Evolutionary conservation across 2,329 filamentous ascomycete species (phyloP).

Genomic region (Mycosphaerella arachidis): DNA sequence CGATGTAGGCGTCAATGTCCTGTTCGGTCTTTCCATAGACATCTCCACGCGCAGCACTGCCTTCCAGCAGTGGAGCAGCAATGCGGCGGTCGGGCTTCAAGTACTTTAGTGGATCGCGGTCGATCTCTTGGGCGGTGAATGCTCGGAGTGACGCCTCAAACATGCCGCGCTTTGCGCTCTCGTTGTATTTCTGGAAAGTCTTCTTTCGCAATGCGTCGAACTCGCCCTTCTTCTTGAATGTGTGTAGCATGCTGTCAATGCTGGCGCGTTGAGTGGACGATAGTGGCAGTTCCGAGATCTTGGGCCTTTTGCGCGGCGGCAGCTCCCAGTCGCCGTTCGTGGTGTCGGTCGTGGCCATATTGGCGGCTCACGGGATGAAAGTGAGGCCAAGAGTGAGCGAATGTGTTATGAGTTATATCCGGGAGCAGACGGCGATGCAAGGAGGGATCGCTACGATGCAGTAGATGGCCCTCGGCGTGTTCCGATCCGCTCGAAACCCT

Average conservation of each 20-base stretch:
- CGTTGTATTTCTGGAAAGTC: constrained; percentile 62
- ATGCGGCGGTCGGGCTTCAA: constrained; percentile 70
- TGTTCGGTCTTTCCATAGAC: constrained; percentile 69
- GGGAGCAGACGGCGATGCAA: constrained; percentile 1
- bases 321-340: constrained; percentile 27
- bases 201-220: constrained; percentile 75
- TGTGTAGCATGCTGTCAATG: constrained; percentile 71
- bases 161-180: constrained; percentile 51
- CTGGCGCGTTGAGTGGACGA: constrained; percentile 67
- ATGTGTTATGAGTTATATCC: background rate
- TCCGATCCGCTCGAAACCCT: background rate
- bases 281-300: constrained; percentile 70
- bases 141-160: constrained; percentile 32
- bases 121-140: constrained; percentile 69
- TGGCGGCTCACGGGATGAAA: constrained; percentile 1
- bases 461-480: background rate
- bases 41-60: constrained; percentile 69
- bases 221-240: constrained; percentile 80
- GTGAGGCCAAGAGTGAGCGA: background rate
- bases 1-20: constrained; percentile 64
- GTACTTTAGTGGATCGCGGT: constrained; percentile 63
- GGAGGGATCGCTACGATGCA: background rate
- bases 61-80: constrained; percentile 70
- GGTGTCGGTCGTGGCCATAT: constrained; percentile 24
- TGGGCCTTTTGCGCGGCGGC: constrained; percentile 55